Evolutionary conservation across 768 basidiomycete genomes (phyloP).

Genomic region (Fistulinella prunicolor): DNA sequence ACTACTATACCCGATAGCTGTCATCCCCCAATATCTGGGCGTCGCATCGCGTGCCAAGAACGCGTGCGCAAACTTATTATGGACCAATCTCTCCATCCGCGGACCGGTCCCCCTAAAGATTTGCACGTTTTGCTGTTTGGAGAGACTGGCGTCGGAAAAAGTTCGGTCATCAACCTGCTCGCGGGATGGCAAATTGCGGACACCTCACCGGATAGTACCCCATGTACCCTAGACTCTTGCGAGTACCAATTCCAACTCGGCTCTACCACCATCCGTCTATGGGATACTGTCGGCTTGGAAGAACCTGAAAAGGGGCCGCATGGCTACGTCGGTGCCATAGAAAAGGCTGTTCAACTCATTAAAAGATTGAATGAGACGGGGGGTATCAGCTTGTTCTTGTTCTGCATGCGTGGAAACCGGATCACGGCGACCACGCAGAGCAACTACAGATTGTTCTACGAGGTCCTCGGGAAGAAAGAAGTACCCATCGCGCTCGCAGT

Average conservation of each 20-base stretch:
- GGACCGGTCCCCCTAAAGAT: constrained; percentile 17
- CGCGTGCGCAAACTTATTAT: constrained; percentile 20
- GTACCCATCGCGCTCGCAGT: constrained; percentile 41
- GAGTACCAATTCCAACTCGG: constrained; percentile 29
- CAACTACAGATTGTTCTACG: constrained; percentile 25
- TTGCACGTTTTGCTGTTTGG: constrained; percentile 40
- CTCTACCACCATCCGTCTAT: constrained; percentile 23
- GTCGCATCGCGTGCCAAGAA: constrained; percentile 16
- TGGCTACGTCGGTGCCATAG: constrained; percentile 27
- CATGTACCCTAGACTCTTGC: constrained; percentile 33
- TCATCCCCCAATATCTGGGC: constrained; percentile 19
- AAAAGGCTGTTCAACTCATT: constrained; percentile 34
- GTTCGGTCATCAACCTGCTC: constrained; percentile 29
- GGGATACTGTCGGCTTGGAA: constrained; percentile 34
- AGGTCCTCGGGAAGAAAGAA: constrained; percentile 27
- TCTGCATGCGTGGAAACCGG: constrained; percentile 38
- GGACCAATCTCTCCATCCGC: constrained; percentile 14
- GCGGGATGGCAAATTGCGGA: constrained; percentile 25
- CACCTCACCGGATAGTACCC: constrained; percentile 22
- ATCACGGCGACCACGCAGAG: constrained; percentile 28
- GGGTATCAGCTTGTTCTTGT: constrained; percentile 41
- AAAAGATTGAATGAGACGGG: constrained; percentile 26
- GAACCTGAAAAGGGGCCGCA: constrained; percentile 23
- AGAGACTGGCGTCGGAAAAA: constrained; percentile 29
- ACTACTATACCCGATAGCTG: constrained; percentile 29